These are phyloP conservation scores for Cladosporium cucumerinum DNA, from an alignment of 2,329 filamentous ascomycete species.

Conservation along the genomic window DNA sequence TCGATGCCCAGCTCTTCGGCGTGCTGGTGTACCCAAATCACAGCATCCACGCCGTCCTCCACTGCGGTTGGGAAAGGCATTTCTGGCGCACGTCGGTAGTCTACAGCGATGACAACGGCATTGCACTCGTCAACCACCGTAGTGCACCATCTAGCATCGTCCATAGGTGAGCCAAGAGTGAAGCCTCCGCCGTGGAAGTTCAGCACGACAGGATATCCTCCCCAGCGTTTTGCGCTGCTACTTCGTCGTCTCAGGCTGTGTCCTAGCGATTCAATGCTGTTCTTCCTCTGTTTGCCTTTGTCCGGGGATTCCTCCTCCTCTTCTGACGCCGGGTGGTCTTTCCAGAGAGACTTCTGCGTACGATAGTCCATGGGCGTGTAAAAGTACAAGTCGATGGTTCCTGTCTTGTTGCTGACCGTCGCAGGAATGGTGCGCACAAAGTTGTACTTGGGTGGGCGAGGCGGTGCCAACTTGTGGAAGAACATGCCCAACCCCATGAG, in stretches of 20 bases:
- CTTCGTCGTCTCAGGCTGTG: slow-evolving; percentile 24
- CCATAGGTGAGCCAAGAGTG: slow-evolving; percentile 56
- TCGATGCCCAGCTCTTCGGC: slow-evolving; percentile 57
- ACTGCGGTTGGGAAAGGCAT: slow-evolving; percentile 61
- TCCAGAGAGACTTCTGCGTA: slow-evolving; percentile 39
- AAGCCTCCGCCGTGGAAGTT: slow-evolving; percentile 66
- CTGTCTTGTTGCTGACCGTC: slow-evolving; percentile 44
- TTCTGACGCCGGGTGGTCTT: slow-evolving; percentile 12
- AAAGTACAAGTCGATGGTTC: slow-evolving; percentile 55
- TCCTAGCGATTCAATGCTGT: slow-evolving; percentile 26
- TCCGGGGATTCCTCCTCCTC: slow-evolving; percentile 13
- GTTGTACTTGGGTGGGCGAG: slow-evolving; percentile 57
- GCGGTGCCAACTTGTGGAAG: slow-evolving; percentile 60
- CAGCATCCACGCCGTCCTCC: slow-evolving; percentile 60
- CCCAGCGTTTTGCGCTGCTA: slow-evolving; percentile 38
- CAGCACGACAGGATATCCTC: slow-evolving; percentile 54
- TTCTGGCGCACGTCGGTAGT: slow-evolving; percentile 60
- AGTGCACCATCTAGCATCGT: slow-evolving; percentile 59
- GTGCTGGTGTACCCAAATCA: slow-evolving; percentile 57
- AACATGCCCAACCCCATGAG: slow-evolving; percentile 68
- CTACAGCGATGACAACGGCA: slow-evolving; percentile 59
- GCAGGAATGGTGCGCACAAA: slow-evolving; percentile 58
- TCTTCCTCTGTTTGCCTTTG: slow-evolving; percentile 22
- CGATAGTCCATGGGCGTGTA: slow-evolving; percentile 56
- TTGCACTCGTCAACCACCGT: slow-evolving; percentile 54